Evolutionary conservation across 2,329 filamentous ascomycete genomes (phyloP), one percentile per base, ranked within the genome.

Genomic region (Colletotrichum cuscutae): DNA sequence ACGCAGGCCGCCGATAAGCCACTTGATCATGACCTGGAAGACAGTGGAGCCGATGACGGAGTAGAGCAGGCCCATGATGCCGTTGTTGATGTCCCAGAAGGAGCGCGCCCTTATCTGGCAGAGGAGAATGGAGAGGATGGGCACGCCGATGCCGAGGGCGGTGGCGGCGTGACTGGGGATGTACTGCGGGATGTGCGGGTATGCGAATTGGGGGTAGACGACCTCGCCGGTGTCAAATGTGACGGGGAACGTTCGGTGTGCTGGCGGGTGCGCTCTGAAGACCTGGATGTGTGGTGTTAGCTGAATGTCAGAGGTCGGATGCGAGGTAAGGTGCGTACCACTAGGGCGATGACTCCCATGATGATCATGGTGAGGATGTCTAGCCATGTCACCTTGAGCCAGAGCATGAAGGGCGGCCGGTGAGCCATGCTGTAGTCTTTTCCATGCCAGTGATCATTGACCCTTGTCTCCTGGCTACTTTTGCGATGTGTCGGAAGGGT

Each of bases 1-100:
- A 15, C 92, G 87, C 24, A 93, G 83, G 12, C 92, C 92, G 12
- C 93, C 93, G 73, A 95, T 93, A 49, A 94, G 87, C 88, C 89
- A 92, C 82, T 95, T 95, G 79, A 94, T 77, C 78, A 94, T 91
- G 76, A 94, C 92, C 77, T 95, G 93, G 83, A 95, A 94, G 59
- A 94, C 89, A 11, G 92, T 90, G 1, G 91, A 91, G 5, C 87
- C 85, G 81, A 94, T 92, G 73, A 94, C 86, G 0, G 89, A 86
- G 84, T 94, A 94, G 0, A 94, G 81, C 0, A 94, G 86, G 15
- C 92, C 93, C 60, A 94, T 86, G 56, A 91, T 84, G 52, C 88
- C 92, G 78, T 94, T 94, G 84, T 94, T 94, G 78, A 90, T 83
- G 71, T 92, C 90, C 90, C 90, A 92, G 82, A 92, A 92, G 6